phyloP scores from a whole-genome alignment of 192 early-diverging fungal genomes.

The Chytriomyces sp. region DNA sequence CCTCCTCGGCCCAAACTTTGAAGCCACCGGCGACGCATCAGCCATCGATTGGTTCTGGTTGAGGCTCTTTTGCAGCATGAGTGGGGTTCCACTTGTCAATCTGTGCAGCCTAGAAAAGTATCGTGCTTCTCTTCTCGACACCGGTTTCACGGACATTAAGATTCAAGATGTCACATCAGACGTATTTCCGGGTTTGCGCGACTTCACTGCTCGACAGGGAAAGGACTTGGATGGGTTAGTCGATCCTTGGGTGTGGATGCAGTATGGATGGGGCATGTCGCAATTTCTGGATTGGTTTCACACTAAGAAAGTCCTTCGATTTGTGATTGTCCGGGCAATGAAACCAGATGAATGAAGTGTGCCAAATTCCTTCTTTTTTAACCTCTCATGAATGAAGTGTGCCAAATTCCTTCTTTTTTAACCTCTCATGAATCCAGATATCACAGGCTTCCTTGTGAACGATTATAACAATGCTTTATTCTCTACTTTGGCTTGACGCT shows the following conservation, averaged over 20 bases:
- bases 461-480: no score
- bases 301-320: background rate
- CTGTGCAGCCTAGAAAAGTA: conserved; percentile 26
- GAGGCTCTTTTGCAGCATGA: conserved; percentile 8
- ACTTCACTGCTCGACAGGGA: conserved; percentile 16
- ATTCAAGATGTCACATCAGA: conserved; percentile 35
- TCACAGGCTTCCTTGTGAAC: no score
- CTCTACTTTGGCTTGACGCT: background rate
- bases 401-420: no score
- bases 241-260: background rate
- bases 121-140: background rate
- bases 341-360: background rate
- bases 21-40: background rate
- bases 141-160: conserved; percentile 33
- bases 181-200: conserved; percentile 44
- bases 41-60: conserved; percentile 4
- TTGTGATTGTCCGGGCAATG: conserved; percentile 17
- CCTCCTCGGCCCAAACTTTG: conserved; percentile 20
- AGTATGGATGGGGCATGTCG: conserved; percentile 6
- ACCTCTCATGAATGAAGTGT: no score
- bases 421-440: no score
- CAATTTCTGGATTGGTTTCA: background rate
- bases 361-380: no score
- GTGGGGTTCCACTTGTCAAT: conserved; percentile 38
- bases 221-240: background rate